Percentiles rank a stretch among this genome's conserved stretches.
Conservation (phyloP, 768 basidiomycete species). For the Lactarius indigo region DNA sequence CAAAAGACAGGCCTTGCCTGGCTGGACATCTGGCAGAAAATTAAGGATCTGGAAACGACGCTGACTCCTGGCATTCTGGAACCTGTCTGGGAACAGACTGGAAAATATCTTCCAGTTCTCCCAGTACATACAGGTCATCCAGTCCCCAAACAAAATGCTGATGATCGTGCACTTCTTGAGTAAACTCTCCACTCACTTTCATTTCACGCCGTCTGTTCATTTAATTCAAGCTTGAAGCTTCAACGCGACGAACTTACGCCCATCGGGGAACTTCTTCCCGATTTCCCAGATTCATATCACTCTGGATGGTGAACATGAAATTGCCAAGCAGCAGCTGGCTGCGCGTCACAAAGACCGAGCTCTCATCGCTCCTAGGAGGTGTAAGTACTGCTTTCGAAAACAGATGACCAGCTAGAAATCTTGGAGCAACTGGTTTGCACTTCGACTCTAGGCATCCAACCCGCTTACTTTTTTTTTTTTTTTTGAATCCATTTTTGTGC, state of each 20-base stretch:
- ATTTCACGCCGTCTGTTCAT: slow-evolving; percentile 23
- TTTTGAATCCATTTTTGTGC: no score
- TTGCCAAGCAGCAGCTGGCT: slow-evolving; percentile 79
- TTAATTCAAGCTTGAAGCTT: slow-evolving; percentile 71
- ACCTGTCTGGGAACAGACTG: no score
- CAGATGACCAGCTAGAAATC: slow-evolving; percentile 84
- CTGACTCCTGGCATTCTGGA: no score
- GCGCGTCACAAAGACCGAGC: slow-evolving; percentile 86
- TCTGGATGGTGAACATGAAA: slow-evolving; percentile 82
- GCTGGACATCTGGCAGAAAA: no score
- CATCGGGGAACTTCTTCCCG: not conserved
- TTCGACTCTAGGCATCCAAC: not conserved
- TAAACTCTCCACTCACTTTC: slow-evolving; percentile 40
- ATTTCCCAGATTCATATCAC: slow-evolving; percentile 72
- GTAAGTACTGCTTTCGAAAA: slow-evolving; percentile 91
- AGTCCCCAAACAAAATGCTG: no score
- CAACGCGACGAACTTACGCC: slow-evolving; percentile 91
- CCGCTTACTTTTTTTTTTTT: no score
- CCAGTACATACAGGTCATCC: no score
- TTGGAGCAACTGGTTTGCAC: slow-evolving; percentile 78
- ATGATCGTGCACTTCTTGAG: slow-evolving; percentile 94
- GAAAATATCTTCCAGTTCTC: no score
- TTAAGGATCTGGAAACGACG: no score
- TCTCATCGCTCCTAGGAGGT: slow-evolving; percentile 77
- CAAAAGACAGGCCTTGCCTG: no score